These are phyloP conservation scores for Neoboletus subvelutipes DNA, from an alignment of 768 basidiomycete genomes.

Conservation along the genomic window DNA sequence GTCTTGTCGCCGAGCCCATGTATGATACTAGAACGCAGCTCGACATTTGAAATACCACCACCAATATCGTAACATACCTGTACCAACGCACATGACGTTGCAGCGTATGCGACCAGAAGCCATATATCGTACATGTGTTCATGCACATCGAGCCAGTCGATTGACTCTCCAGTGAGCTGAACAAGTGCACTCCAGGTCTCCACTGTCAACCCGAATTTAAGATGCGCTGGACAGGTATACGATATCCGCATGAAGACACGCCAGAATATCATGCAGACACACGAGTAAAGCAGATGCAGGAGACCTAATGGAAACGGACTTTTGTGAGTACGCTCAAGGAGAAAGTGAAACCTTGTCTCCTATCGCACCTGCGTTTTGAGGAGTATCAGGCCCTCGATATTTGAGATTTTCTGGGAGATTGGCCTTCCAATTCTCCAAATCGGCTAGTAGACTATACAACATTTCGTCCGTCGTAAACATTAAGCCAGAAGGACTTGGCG, in stretches of 20 bases:
- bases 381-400: conserved; percentile 70
- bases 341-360: neutral
- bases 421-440: conserved; percentile 75
- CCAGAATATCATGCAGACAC: conserved; percentile 96
- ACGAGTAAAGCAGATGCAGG: conserved; percentile 83
- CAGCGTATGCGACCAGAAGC: conserved; percentile 83
- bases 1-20: conserved; percentile 85
- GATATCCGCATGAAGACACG: conserved; percentile 98
- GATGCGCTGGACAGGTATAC: conserved; percentile 85
- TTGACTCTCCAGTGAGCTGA: conserved; percentile 69
- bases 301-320: conserved; percentile 51
- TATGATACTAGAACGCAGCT: conserved; percentile 70
- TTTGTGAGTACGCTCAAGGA: conserved; percentile 3
- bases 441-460: conserved; percentile 59
- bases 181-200: conserved; percentile 79
- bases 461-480: conserved; percentile 81
- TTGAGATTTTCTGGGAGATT: conserved; percentile 75
- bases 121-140: conserved; percentile 84
- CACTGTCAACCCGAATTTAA: conserved; percentile 81
- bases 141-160: conserved; percentile 87
- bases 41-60: neutral
- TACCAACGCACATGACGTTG: conserved; percentile 85
- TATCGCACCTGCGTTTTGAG: conserved; percentile 63
- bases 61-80: conserved; percentile 56
- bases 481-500: conserved; percentile 77